These are phyloP conservation scores for Heritiera fomes DNA, from an alignment of 345 rosid species.

Conservation along the genomic window DNA sequence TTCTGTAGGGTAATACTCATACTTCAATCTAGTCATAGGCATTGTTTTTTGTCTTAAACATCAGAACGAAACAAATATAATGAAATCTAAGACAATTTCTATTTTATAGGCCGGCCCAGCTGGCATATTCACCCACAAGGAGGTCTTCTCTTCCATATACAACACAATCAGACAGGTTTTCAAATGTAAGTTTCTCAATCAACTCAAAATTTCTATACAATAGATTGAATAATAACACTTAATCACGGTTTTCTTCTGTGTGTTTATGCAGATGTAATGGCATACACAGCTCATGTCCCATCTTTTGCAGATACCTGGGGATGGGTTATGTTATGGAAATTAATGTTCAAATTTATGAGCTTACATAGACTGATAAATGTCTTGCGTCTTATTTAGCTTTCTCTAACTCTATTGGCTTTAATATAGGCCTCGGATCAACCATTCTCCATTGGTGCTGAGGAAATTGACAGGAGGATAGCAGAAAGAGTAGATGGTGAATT, in stretches of 20 bases:
- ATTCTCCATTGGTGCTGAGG: conserved; percentile 51
- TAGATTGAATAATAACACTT: neutral
- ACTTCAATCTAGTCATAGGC: neutral
- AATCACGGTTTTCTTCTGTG: neutral
- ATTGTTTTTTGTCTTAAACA: neutral
- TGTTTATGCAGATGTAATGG: conserved; percentile 64
- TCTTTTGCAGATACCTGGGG: conserved; percentile 99
- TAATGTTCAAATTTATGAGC: neutral
- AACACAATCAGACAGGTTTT: conserved; percentile 82
- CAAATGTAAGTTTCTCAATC: conserved; percentile 49
- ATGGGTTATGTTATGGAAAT: conserved; percentile 77
- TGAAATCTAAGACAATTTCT: neutral
- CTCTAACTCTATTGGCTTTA: neutral
- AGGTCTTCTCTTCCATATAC: conserved; percentile 87
- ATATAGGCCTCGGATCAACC: conserved; percentile 83
- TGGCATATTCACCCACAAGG: conserved; percentile 91
- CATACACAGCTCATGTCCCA: conserved; percentile 93
- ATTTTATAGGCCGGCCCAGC: conserved; percentile 87
- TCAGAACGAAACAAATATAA: neutral
- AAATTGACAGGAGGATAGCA: conserved; percentile 70
- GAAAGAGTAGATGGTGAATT: conserved; percentile 70
- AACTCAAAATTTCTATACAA: neutral
- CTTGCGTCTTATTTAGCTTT: neutral
- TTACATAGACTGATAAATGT: neutral
- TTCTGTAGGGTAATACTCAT: neutral